phyloP scores from a whole-genome alignment of 345 rosid species.

The Lepidium africanum region DNA sequence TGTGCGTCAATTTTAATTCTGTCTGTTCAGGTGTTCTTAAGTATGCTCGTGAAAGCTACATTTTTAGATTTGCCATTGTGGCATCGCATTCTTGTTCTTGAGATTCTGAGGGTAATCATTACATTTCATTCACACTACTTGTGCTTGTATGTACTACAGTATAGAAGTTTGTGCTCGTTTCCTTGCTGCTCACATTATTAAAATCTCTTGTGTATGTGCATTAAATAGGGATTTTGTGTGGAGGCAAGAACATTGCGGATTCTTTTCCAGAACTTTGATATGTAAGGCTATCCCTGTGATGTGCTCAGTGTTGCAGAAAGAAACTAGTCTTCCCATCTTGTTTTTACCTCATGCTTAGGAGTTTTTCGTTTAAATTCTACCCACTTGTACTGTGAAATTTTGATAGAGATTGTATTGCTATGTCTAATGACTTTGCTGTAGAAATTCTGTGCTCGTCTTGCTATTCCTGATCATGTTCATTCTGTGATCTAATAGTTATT shows the following conservation, averaged over 20 bases:
- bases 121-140: background rate
- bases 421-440: background rate
- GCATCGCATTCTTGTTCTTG: conserved; percentile 99
- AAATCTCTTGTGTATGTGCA: conserved; percentile 20
- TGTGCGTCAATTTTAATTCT: background rate
- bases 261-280: conserved; percentile 95
- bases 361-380: background rate
- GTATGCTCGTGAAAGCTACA: conserved; percentile 86
- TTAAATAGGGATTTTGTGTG: conserved; percentile 86
- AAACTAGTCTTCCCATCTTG: background rate
- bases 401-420: background rate
- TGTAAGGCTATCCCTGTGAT: conserved; percentile 45
- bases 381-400: background rate
- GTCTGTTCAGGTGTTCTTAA: conserved; percentile 86
- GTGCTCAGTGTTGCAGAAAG: conserved; percentile 12
- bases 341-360: background rate
- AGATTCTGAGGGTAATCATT: conserved; percentile 80
- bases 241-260: conserved; percentile 76
- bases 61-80: conserved; percentile 92
- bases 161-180: background rate
- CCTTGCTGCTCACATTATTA: conserved; percentile 2
- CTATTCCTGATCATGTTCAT: background rate
- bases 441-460: conserved; percentile 2
- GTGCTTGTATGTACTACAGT: background rate
- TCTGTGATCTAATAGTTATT: conserved; percentile 2